Evolutionary conservation across 805 yeast species (phyloP).

Genomic region (Sungouiozyma intestinalis): DNA sequence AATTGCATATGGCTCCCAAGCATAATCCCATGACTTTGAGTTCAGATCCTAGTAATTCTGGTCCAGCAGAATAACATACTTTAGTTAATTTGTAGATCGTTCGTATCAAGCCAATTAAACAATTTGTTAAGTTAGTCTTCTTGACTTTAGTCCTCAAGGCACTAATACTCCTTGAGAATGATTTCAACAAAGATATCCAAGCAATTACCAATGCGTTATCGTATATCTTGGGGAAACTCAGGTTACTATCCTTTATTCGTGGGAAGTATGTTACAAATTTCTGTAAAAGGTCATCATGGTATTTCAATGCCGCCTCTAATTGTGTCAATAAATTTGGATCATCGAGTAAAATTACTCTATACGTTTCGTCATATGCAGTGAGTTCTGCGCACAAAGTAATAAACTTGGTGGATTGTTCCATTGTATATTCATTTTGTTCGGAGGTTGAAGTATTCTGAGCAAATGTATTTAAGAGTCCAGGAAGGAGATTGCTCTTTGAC

Average conservation of each 20-base stretch:
- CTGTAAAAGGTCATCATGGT: conserved; percentile 14
- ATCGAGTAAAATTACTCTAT: conserved; percentile 18
- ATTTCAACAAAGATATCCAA: conserved; percentile 25
- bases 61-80: conserved; percentile 14
- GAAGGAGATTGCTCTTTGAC: conserved; percentile 15
- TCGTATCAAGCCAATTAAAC: conserved; percentile 12
- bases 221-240: conserved; percentile 15
- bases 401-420: conserved; percentile 14
- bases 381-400: conserved; percentile 21
- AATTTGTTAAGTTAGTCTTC: conserved; percentile 19
- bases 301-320: conserved; percentile 15
- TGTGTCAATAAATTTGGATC: conserved; percentile 13
- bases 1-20: conserved; percentile 34
- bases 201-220: conserved; percentile 17
- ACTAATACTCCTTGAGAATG: conserved; percentile 26
- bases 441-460: conserved; percentile 14
- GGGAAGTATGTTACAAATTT: conserved; percentile 11
- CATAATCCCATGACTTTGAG: conserved; percentile 20
- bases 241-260: background rate
- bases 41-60: conserved; percentile 17
- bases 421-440: conserved; percentile 10
- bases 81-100: conserved; percentile 9
- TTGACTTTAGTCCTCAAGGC: conserved; percentile 23
- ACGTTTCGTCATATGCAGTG: conserved; percentile 21
- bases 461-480: conserved; percentile 18